Percentiles rank a stretch among this genome's conserved stretches.
phyloP scores from a whole-genome alignment of 495 filamentous ascomycete genomes.

The Penicillium herquei region DNA sequence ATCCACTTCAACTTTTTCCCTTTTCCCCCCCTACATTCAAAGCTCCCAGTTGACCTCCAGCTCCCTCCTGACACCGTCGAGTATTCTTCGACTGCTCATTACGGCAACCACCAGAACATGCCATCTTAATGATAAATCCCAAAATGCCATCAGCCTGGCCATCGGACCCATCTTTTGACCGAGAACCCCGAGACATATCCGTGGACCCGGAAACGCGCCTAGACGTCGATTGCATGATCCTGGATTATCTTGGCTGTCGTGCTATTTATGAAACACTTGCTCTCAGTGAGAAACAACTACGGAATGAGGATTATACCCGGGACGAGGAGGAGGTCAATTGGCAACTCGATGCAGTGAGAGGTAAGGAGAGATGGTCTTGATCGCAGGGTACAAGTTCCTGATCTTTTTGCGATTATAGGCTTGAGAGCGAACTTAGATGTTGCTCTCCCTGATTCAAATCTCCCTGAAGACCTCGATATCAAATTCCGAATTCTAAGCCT shows the following conservation, averaged over 20 bases:
- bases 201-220: conserved; percentile 22
- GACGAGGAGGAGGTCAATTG: conserved; percentile 16
- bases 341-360: conserved; percentile 18
- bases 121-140: too few species aligned
- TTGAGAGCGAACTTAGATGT: neutral
- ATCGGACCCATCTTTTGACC: too few species aligned
- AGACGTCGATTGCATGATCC: conserved; percentile 52
- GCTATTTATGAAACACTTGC: conserved; percentile 34
- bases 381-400: too few species aligned
- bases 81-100: too few species aligned
- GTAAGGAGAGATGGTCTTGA: conserved; percentile 13
- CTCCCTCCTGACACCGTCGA: too few species aligned
- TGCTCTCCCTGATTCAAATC: neutral
- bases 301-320: conserved; percentile 1
- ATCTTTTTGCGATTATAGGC: neutral
- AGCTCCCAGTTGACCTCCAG: too few species aligned
- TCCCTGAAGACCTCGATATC: conserved; percentile 26
- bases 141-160: too few species aligned
- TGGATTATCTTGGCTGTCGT: conserved; percentile 53
- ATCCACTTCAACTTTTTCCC: too few species aligned
- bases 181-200: too few species aligned
- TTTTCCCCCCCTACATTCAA: too few species aligned
- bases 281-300: neutral
- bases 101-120: too few species aligned
- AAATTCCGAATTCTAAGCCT: conserved; percentile 29